These are phyloP conservation scores for Suhomyces yuchorum DNA, from an alignment of 1,139 yeast species.

Conservation along the genomic window DNA sequence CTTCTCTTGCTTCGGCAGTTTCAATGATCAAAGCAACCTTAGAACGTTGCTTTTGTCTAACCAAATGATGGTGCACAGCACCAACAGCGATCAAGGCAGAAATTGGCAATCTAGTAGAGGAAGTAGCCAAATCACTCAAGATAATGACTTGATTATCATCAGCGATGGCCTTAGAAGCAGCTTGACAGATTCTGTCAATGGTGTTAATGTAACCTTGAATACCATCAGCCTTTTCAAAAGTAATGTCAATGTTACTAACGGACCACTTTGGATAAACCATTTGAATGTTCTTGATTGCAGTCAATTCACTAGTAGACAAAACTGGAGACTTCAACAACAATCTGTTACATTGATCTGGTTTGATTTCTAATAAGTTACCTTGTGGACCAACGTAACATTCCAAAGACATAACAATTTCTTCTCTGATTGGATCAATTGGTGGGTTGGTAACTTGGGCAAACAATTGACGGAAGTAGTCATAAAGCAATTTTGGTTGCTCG, in stretches of 20 bases:
- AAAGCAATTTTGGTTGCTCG: conserved; percentile 86
- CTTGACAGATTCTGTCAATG: conserved; percentile 83
- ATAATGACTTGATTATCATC: conserved; percentile 73
- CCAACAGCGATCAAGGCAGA: conserved; percentile 95
- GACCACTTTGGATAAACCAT: conserved; percentile 86
- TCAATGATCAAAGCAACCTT: conserved; percentile 90
- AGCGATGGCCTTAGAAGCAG: conserved; percentile 83
- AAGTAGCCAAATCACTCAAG: conserved; percentile 69
- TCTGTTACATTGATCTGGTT: conserved; percentile 88
- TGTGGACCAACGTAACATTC: conserved; percentile 98
- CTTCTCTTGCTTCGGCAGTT: conserved; percentile 97
- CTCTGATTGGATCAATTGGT: conserved; percentile 97
- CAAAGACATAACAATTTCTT: conserved; percentile 93
- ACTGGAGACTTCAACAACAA: conserved; percentile 82
- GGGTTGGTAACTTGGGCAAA: conserved; percentile 99
- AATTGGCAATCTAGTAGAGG: conserved; percentile 68
- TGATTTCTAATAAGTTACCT: conserved; percentile 92
- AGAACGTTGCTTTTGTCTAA: conserved; percentile 93
- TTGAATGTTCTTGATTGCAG: conserved; percentile 71
- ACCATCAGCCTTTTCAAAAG: conserved; percentile 84
- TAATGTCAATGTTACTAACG: conserved; percentile 78
- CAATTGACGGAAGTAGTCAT: conserved; percentile 93
- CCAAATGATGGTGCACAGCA: conserved; percentile 95
- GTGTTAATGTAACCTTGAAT: conserved; percentile 82
- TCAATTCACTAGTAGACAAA: conserved; percentile 69